Conservation (phyloP, 2,329 filamentous ascomycete species). For the Dactylellina sp. region DNA sequence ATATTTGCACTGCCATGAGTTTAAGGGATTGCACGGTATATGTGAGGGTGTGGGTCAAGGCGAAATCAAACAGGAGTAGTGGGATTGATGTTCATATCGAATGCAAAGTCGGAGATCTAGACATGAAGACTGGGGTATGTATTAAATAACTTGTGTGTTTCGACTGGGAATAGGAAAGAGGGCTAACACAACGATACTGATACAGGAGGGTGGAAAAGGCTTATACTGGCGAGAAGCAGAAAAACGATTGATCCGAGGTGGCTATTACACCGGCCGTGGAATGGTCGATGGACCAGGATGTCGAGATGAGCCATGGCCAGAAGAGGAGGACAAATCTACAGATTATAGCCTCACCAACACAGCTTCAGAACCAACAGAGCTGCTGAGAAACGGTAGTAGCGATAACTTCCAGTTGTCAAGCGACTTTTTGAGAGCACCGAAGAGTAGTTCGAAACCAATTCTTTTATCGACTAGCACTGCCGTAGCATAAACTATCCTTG, state of each 20-base stretch:
- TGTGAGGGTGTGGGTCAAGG: slow-evolving; percentile 58
- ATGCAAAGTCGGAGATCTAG: slow-evolving; percentile 60
- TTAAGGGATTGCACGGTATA: slow-evolving; percentile 60
- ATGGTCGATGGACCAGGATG: slow-evolving; percentile 52
- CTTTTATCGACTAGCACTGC: slow-evolving; percentile 36
- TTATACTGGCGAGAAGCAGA: slow-evolving; percentile 61
- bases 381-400: slow-evolving; percentile 47
- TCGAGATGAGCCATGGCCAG: slow-evolving; percentile 18
- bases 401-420: slow-evolving; percentile 47
- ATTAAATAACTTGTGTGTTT: no score
- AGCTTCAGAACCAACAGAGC: slow-evolving; percentile 33
- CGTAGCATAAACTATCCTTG: neutral
- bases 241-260: slow-evolving; percentile 58
- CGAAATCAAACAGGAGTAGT: slow-evolving; percentile 54
- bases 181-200: slow-evolving; percentile 6
- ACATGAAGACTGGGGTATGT: slow-evolving; percentile 59
- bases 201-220: slow-evolving; percentile 59
- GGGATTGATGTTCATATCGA: slow-evolving; percentile 60
- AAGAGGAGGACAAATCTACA: slow-evolving; percentile 27
- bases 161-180: neutral
- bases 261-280: slow-evolving; percentile 59
- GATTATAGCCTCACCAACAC: slow-evolving; percentile 41
- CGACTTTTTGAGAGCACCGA: slow-evolving; percentile 39
- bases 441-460: slow-evolving; percentile 17
- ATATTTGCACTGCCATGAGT: slow-evolving; percentile 60